A percentile compares a stretch with the other conserved stretches of the same genome.
phyloP scores from a whole-genome alignment of 495 filamentous ascomycete genomes.

The Lineolata rhizophorae region DNA sequence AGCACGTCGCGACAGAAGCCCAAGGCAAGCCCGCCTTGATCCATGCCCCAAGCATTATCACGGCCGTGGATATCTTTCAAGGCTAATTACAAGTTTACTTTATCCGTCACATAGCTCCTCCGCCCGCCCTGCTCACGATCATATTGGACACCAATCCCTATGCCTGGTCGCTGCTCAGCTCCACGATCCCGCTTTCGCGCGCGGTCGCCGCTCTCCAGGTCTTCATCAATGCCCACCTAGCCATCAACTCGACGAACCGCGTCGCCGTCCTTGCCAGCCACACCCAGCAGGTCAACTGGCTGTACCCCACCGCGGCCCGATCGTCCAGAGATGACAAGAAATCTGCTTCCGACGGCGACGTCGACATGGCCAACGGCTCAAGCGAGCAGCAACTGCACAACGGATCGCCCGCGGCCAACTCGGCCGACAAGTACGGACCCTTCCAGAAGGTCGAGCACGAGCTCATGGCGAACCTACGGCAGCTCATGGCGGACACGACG shows the following conservation, averaged over 20 bases:
- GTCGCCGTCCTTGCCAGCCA: slow-evolving; percentile 86
- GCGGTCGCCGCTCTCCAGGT: slow-evolving; percentile 80
- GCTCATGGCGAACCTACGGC: slow-evolving; percentile 45
- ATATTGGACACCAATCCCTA: slow-evolving; percentile 92
- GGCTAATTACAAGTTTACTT: too few species aligned
- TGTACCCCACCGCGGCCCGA: slow-evolving; percentile 42
- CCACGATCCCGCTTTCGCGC: slow-evolving; percentile 60
- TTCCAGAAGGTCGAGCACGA: slow-evolving; percentile 68
- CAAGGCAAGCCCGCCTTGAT: too few species aligned
- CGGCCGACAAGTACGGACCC: slow-evolving; percentile 82
- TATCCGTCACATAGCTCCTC: slow-evolving; percentile 41
- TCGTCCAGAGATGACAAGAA: slow-evolving; percentile 7
- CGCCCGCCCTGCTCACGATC: slow-evolving; percentile 74
- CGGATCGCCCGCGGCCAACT: slow-evolving; percentile 16
- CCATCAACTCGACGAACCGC: slow-evolving; percentile 78
- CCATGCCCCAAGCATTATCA: too few species aligned
- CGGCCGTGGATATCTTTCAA: too few species aligned
- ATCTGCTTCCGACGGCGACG: slow-evolving; percentile 19
- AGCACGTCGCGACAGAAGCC: too few species aligned
- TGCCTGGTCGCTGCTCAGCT: slow-evolving; percentile 64
- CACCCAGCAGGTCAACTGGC: slow-evolving; percentile 59
- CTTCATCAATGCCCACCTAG: slow-evolving; percentile 89
- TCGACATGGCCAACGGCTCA: slow-evolving; percentile 15
- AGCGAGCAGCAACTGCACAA: slow-evolving; percentile 27
- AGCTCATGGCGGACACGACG: slow-evolving; percentile 43